Percentiles rank a stretch among this genome's conserved stretches.
These are phyloP conservation scores for Cyclocybe aegerita DNA, from an alignment of 768 basidiomycete species.

Conservation along the genomic window DNA sequence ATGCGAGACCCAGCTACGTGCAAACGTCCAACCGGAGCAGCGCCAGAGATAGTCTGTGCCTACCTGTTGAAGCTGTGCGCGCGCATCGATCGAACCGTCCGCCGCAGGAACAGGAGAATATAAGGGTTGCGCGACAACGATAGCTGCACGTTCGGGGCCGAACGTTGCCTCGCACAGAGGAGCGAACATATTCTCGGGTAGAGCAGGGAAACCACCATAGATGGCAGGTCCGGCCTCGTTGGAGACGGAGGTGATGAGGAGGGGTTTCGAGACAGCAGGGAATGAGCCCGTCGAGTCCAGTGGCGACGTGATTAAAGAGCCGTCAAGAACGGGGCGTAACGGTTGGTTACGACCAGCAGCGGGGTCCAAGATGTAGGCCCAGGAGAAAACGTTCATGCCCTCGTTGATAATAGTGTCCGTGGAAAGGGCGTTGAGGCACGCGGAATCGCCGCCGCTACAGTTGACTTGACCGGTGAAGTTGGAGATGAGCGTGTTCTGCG, in stretches of 20 bases:
- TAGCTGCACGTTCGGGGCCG: conserved; percentile 41
- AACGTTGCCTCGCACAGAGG: conserved; percentile 42
- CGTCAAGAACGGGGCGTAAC: conserved; percentile 68
- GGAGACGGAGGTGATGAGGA: conserved; percentile 69
- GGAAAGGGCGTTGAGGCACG: conserved; percentile 53
- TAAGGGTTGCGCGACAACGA: conserved; percentile 42
- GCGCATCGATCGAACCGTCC: conserved; percentile 43
- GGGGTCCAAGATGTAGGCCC: conserved; percentile 45
- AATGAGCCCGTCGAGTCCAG: conserved; percentile 62
- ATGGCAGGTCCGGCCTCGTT: conserved; percentile 75
- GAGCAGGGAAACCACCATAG: conserved; percentile 38
- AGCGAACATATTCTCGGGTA: conserved; percentile 39
- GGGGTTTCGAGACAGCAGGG: conserved; percentile 58
- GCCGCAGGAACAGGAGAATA: conserved; percentile 39
- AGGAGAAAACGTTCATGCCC: conserved; percentile 43
- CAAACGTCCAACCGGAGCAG: conserved; percentile 71
- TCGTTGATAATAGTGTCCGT: conserved; percentile 52
- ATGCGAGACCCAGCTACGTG: conserved; percentile 60
- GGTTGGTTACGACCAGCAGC: conserved; percentile 56
- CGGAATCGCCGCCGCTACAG: conserved; percentile 43
- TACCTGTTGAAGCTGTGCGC: conserved; percentile 53
- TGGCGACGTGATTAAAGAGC: conserved; percentile 64
- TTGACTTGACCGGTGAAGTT: conserved; percentile 47
- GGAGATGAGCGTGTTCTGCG: conserved; percentile 54
- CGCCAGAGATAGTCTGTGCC: conserved; percentile 73